These are phyloP conservation scores for Steccherinum ochraceum DNA, from an alignment of 768 basidiomycete genomes.

Conservation along the genomic window DNA sequence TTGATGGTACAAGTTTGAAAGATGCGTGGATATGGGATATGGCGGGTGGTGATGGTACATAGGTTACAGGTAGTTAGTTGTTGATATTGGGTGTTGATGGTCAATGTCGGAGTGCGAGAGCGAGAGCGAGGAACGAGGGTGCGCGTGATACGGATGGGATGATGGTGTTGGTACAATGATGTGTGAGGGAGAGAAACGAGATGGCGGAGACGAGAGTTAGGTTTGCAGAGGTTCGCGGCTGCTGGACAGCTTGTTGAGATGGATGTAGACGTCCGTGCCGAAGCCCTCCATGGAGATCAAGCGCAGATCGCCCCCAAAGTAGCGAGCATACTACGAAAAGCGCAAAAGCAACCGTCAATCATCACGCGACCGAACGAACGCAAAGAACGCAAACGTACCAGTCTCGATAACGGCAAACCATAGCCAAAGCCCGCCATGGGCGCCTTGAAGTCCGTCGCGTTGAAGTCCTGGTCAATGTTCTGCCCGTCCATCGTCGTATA, in stretches of 20 bases:
- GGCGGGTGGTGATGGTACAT: too few species aligned
- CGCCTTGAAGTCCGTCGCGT: constrained; percentile 87
- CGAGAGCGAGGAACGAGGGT: too few species aligned
- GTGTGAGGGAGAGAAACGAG: too few species aligned
- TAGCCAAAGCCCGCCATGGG: constrained; percentile 98
- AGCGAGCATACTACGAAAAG: constrained; percentile 72
- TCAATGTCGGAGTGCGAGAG: too few species aligned
- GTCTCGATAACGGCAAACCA: constrained; percentile 83
- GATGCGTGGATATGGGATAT: too few species aligned
- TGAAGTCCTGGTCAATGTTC: constrained; percentile 70
- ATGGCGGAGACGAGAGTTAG: background rate
- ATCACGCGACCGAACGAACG: background rate
- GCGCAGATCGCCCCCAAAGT: constrained; percentile 89
- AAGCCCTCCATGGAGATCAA: constrained; percentile 99
- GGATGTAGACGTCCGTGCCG: constrained; percentile 91
- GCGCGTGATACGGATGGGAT: too few species aligned
- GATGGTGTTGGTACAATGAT: too few species aligned
- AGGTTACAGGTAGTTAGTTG: too few species aligned
- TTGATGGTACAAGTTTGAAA: too few species aligned
- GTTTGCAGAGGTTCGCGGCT: constrained; percentile 68
- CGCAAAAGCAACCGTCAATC: constrained; percentile 2
- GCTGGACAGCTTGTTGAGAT: constrained; percentile 79
- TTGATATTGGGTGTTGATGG: too few species aligned
- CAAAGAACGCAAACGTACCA: constrained; percentile 59
- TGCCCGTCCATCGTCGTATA: constrained; percentile 79